Evolutionary conservation across 2,329 filamentous ascomycete genomes (phyloP).

Genomic region (Phialocephala subalpina): DNA sequence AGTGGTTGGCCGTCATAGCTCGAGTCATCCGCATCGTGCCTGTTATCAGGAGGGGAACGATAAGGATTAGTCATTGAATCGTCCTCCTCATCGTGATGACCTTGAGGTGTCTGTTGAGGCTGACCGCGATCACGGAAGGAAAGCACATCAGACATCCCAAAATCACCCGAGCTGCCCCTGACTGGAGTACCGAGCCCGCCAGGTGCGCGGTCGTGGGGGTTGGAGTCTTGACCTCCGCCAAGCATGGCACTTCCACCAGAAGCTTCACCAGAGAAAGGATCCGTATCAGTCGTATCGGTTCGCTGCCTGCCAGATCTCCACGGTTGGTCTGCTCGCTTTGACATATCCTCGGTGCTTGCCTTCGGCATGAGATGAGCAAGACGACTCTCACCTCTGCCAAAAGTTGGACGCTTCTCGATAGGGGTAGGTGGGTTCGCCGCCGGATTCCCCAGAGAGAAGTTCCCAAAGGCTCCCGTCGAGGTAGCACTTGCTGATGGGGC

Average conservation of each 20-base stretch:
- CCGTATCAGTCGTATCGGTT: conserved; percentile 80
- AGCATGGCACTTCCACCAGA: conserved; percentile 76
- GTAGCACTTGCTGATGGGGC: conserved; percentile 60
- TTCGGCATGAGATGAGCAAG: conserved; percentile 87
- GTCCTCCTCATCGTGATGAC: conserved; percentile 56
- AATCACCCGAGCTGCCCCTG: conserved; percentile 57
- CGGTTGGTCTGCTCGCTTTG: conserved; percentile 60
- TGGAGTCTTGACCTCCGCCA: conserved; percentile 76
- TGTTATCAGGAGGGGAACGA: conserved; percentile 83
- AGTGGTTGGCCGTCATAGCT: conserved; percentile 38
- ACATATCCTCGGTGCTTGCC: conserved; percentile 72
- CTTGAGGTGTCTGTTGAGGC: conserved; percentile 46
- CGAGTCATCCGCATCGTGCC: conserved; percentile 60
- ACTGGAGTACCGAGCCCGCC: conserved; percentile 55
- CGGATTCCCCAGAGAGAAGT: conserved; percentile 73
- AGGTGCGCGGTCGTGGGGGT: conserved; percentile 50
- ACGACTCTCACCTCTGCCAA: conserved; percentile 80
- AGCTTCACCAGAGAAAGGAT: conserved; percentile 75
- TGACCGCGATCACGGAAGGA: conserved; percentile 60
- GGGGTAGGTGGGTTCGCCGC: conserved; percentile 60
- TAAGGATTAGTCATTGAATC: conserved; percentile 93
- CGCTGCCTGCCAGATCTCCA: conserved; percentile 65
- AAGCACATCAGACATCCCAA: conserved; percentile 68
- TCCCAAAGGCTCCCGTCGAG: conserved; percentile 87
- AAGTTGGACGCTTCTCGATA: conserved; percentile 74